Evolutionary conservation across 1,284 basidiomycete genomes (phyloP), one percentile per base, ranked within the genome.

Genomic region (Apiotrichum gracile): DNA sequence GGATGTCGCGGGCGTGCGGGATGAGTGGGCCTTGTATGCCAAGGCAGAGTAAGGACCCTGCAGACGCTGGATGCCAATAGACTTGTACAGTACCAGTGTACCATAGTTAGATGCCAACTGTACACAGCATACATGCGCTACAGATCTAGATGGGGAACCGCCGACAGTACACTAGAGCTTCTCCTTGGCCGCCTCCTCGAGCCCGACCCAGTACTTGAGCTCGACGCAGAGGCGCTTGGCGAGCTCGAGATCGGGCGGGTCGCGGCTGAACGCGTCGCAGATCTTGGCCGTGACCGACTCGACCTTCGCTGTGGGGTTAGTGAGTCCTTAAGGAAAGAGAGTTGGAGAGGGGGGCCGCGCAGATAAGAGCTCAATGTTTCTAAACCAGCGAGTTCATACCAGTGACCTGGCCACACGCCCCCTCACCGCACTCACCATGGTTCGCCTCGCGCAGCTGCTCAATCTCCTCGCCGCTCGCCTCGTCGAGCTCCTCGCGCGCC

Each of bases 191-290:
- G 91, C 89, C 13, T 79, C 75, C 37, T 83, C 79, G 22, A 93
- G 83, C n/a, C 85, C 83, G 49, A 83, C 76, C 68, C 89, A 75
- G 68, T 93, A 96, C 63, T 84, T 83, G 25, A 94, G 78, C 63
- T 85, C 80, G 25, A 91, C 81, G 14, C 86, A 81, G 12, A 81
- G 80, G 17, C 71, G 68, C 67, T 83, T 85, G 0, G 82, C 85
- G 2, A 72, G 65, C 8, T 69, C 65, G 81, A 88, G 85, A 47
- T 86, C 78, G 27, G 70, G 70, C 22, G 72, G 68, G 14, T 78
- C 72, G 19, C 68, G 58, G 1, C 73, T 79, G 12, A 90, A 82
- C 1, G 83, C 75, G 0, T 56, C 59, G 6, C 27, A 51, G 34
- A 59, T 48, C 24, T 46, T 70, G 2, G 62, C 53, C 14, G 85